A percentile compares a stretch with the other conserved stretches of the same genome.
Conservation (phyloP, 2,329 filamentous ascomycete genomes). For the Exophiala oligosperma region DNA sequence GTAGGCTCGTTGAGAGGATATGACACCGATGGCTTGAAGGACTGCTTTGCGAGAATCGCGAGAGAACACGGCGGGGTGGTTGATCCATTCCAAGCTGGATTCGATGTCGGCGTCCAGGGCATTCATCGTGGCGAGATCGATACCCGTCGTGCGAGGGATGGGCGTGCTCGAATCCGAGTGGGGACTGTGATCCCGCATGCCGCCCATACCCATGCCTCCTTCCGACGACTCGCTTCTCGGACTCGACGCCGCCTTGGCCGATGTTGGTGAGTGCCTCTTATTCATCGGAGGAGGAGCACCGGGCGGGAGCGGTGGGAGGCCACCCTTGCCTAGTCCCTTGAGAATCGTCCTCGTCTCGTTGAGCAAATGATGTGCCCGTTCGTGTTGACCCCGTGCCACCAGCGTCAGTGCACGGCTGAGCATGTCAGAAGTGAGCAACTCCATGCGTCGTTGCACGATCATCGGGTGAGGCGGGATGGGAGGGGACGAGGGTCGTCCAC, state of each 20-base stretch:
- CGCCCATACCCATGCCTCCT: constrained; percentile 29
- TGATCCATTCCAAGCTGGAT: constrained; percentile 92
- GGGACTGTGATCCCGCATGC: constrained; percentile 37
- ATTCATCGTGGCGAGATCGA: constrained; percentile 77
- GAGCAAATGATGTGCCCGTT: constrained; percentile 87
- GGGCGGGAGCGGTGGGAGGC: constrained; percentile 83
- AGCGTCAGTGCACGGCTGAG: constrained; percentile 87
- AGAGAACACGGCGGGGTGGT: constrained; percentile 90
- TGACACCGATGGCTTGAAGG: constrained; percentile 92
- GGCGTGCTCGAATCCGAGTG: constrained; percentile 44
- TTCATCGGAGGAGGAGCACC: constrained; percentile 44
- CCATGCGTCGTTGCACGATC: constrained; percentile 96
- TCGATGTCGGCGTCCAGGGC: constrained; percentile 91
- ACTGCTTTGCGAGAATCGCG: constrained; percentile 94
- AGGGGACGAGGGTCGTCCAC: constrained; percentile 56
- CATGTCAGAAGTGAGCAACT: constrained; percentile 97
- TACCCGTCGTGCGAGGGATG: constrained; percentile 54
- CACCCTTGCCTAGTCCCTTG: constrained; percentile 92
- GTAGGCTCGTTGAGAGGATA: constrained; percentile 89
- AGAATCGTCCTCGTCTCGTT: constrained; percentile 93
- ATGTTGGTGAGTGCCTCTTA: constrained; percentile 38
- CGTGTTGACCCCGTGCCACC: constrained; percentile 87
- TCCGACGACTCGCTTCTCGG: constrained; percentile 39
- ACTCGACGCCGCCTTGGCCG: constrained; percentile 35
- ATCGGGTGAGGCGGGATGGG: constrained; percentile 93